A percentile compares a stretch with the other conserved stretches of the same genome.
phyloP scores from a whole-genome alignment of 2,329 filamentous ascomycete genomes.

The Annulohypoxylon truncatum region DNA sequence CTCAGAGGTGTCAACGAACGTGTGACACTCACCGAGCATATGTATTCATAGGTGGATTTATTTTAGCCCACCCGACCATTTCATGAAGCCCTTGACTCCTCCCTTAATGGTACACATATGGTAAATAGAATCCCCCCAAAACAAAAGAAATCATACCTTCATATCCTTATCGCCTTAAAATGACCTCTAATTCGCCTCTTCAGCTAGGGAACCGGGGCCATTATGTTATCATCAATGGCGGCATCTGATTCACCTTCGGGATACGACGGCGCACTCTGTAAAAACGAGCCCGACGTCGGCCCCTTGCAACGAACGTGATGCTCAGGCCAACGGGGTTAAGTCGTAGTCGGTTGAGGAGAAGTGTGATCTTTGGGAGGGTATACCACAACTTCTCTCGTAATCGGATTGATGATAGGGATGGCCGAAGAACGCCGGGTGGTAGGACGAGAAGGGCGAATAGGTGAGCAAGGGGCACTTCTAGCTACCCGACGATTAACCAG shows the following conservation, averaged over 20 bases:
- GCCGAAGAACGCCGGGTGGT: background rate
- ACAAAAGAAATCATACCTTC: background rate
- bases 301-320: too few species aligned
- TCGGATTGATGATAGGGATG: background rate
- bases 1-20: constrained; percentile 28
- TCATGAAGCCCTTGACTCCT: background rate
- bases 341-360: too few species aligned
- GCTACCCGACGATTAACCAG: too few species aligned
- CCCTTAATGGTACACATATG: constrained; percentile 23
- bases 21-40: constrained; percentile 28
- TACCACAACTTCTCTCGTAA: background rate
- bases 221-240: too few species aligned
- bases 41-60: constrained; percentile 13
- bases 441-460: too few species aligned
- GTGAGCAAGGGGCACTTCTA: too few species aligned
- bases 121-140: background rate
- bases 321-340: too few species aligned
- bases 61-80: background rate
- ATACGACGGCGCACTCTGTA: too few species aligned
- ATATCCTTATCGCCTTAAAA: background rate
- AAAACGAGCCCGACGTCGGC: too few species aligned
- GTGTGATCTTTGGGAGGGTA: too few species aligned
- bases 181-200: background rate
- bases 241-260: too few species aligned
- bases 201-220: too few species aligned